phyloP scores from a whole-genome alignment of 73 alveolate genomes.

The Symbiodinium natans region DNA sequence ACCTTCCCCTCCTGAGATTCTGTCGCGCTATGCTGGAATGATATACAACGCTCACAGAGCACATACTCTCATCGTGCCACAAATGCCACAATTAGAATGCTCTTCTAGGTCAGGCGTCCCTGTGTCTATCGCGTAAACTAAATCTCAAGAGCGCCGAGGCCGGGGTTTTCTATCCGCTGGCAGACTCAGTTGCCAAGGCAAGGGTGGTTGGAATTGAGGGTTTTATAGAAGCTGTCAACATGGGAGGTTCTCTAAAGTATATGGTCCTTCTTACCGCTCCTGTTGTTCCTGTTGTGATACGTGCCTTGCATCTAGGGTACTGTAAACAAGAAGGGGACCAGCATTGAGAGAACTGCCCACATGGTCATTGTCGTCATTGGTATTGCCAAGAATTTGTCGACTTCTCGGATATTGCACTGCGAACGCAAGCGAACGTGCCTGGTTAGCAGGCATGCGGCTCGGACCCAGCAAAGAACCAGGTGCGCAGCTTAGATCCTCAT shows the following conservation, averaged over 20 bases:
- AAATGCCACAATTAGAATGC: too few species aligned
- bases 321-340: neutral
- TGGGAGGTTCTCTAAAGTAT: neutral
- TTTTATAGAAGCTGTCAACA: neutral
- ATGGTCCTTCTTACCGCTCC: neutral
- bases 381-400: too few species aligned
- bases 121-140: too few species aligned
- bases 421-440: neutral
- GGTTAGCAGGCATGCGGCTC: conserved; percentile 21
- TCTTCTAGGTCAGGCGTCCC: too few species aligned
- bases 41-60: too few species aligned
- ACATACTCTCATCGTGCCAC: too few species aligned
- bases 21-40: too few species aligned
- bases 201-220: neutral
- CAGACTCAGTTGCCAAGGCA: conserved; percentile 51
- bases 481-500: neutral
- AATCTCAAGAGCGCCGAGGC: conserved; percentile 7
- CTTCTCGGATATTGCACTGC: neutral
- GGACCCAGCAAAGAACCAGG: neutral
- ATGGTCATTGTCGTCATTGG: neutral
- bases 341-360: neutral
- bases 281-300: too few species aligned
- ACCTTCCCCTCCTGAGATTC: too few species aligned
- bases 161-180: conserved; percentile 47
- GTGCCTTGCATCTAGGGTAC: neutral